Evolutionary conservation across 2,329 filamentous ascomycete species (phyloP), one percentile per base, ranked within the genome.

Genomic region (Coleophoma crateriformis): DNA sequence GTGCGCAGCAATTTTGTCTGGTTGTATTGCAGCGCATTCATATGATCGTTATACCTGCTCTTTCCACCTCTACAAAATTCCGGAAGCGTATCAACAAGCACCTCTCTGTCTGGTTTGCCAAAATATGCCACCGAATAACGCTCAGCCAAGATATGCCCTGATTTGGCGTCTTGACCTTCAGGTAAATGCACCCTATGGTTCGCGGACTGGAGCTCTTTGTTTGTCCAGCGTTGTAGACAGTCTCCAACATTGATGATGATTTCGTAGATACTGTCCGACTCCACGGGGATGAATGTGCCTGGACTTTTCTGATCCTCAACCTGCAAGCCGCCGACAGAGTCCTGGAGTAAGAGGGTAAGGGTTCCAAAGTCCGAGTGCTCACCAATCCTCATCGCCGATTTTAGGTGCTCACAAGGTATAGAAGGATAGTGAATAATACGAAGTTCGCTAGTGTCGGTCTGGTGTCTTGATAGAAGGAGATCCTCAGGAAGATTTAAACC

Each of bases 231-330:
- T 38, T 46, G 44, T 27, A 46, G 44, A 46, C 73, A 59, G 51
- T 75, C 70, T 8, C 70, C 71, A 41, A 74, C 68, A 51, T 74
- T 74, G 27, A 73, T 69, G 0, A 74, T 68, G 10, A 74, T 62
- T 33, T 44, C 41, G 13, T 44, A 44, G 10, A 44, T 44, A 33
- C 19, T 44, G 41, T 44, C 41, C 22, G 41, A 27, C 0, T 65
- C 68, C 11, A 63, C 65, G 0, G 66, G 64, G 6, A 73, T 58
- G 49, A 69, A 70, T 1, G 71, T 68, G 13, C 68, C 71, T 0
- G 66, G 47, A 8, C 73, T 61, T 20, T 46, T 34, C 71, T 71
- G 63, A 51, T 73, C 68, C 42, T 67, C 65, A 3, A 75, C 71
- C 57, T 76, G 71, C 2, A 75, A 61, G 2, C 70, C 73, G 19